phyloP scores from a whole-genome alignment of 1,139 yeast species.

The Taiozyma sp. region DNA sequence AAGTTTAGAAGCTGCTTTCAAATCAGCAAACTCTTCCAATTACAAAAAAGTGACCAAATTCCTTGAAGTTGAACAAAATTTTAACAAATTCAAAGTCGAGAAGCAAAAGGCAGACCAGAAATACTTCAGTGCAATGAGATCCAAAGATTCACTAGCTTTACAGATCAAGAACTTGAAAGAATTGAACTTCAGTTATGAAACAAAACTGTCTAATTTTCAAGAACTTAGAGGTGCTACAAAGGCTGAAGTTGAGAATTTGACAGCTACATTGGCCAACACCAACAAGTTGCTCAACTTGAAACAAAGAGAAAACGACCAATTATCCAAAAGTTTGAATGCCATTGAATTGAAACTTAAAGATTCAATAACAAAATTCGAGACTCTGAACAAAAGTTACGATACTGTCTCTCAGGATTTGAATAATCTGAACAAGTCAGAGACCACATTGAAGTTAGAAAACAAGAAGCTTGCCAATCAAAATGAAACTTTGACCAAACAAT shows the following conservation, averaged over 20 bases:
- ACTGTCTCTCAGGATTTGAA: conserved; percentile 10
- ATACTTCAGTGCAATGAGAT: conserved; percentile 91
- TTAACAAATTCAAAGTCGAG: conserved; percentile 72
- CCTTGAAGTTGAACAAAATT: conserved; percentile 61
- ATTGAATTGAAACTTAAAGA: conserved; percentile 6
- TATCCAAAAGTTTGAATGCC: conserved; percentile 7
- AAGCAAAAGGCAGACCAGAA: conserved; percentile 94
- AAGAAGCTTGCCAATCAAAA: conserved; percentile 6
- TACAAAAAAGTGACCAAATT: conserved; percentile 6
- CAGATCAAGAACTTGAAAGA: conserved; percentile 78
- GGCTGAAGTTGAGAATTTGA: conserved; percentile 20
- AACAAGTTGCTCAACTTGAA: conserved; percentile 7
- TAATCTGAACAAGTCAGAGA: conserved; percentile 13
- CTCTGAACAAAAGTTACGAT: conserved; percentile 2
- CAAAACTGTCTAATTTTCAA: conserved; percentile 32
- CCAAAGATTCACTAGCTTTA: conserved; percentile 67
- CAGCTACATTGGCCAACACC: conserved; percentile 1
- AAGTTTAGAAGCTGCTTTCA: conserved; percentile 81
- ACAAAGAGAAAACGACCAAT: conserved; percentile 8
- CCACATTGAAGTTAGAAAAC: conserved; percentile 6
- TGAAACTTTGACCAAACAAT: conserved; percentile 21
- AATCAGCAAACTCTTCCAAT: conserved; percentile 17
- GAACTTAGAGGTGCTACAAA: conserved; percentile 24
- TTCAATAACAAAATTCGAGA: background rate
- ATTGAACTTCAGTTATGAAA: conserved; percentile 56